phyloP scores from a whole-genome alignment of 1,139 yeast species.

The Pichia cactophila region DNA sequence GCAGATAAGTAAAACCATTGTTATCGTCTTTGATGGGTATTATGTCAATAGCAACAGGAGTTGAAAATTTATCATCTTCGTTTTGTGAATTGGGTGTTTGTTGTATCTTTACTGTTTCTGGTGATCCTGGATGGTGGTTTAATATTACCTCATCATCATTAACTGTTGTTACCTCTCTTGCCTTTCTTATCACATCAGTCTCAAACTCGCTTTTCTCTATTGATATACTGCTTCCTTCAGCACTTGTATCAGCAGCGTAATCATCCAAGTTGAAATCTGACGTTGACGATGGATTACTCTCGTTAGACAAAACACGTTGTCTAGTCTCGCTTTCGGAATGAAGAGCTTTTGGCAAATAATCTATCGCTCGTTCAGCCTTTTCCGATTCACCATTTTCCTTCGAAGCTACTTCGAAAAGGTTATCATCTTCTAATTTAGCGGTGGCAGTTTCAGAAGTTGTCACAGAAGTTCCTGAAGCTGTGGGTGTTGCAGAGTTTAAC shows the following conservation, averaged over 20 bases:
- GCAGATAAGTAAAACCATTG: background rate
- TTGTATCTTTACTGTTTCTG: slow-evolving; percentile 1
- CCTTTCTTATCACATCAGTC: background rate
- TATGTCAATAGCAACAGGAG: slow-evolving; percentile 1
- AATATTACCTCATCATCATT: slow-evolving; percentile 3
- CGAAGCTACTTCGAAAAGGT: no score
- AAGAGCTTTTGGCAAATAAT: background rate
- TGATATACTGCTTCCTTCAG: slow-evolving; percentile 3
- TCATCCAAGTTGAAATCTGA: slow-evolving; percentile 16
- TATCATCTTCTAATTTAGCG: background rate
- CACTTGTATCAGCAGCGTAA: slow-evolving; percentile 9
- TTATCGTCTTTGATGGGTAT: background rate
- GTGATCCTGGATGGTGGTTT: slow-evolving; percentile 1
- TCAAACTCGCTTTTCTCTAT: background rate
- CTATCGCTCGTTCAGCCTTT: background rate
- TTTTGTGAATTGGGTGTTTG: slow-evolving; percentile 2
- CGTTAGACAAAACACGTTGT: background rate
- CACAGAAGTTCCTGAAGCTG: background rate
- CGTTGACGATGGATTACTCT: slow-evolving; percentile 2
- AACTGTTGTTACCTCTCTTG: background rate
- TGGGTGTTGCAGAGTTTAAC: background rate
- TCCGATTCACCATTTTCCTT: no score
- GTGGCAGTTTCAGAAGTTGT: background rate
- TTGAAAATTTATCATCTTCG: background rate
- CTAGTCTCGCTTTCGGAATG: background rate